phyloP scores from a whole-genome alignment of 2,329 filamentous ascomycete genomes.

The Hypoxylon rubiginosum region DNA sequence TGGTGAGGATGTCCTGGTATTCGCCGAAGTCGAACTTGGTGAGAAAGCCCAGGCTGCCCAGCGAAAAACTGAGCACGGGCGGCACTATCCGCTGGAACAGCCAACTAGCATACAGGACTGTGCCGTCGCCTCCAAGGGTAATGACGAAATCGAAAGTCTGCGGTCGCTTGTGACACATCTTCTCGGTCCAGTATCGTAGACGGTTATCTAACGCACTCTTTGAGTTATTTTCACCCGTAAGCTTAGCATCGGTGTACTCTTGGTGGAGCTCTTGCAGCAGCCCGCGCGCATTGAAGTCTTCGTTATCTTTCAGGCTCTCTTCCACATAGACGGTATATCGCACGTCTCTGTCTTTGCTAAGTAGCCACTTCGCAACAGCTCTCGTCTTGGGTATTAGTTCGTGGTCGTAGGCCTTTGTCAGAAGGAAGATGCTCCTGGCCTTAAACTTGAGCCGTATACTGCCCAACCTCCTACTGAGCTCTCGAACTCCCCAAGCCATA shows the following conservation, averaged over 20 bases:
- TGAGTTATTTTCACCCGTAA: constrained; percentile 53
- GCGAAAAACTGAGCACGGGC: constrained; percentile 89
- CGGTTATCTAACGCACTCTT: constrained; percentile 61
- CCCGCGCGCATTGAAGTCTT: constrained; percentile 79
- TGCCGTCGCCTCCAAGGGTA: constrained; percentile 94
- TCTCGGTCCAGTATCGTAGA: constrained; percentile 85
- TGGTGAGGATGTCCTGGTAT: constrained; percentile 76
- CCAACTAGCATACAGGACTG: constrained; percentile 96
- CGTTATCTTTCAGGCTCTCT: constrained; percentile 77
- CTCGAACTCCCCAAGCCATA: constrained; percentile 96
- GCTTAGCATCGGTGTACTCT: constrained; percentile 57
- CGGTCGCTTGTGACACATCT: constrained; percentile 81
- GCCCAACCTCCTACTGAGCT: constrained; percentile 87
- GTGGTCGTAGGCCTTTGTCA: constrained; percentile 93
- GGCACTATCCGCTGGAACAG: constrained; percentile 96
- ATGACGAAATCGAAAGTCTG: constrained; percentile 95
- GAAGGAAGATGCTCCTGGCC: constrained; percentile 85
- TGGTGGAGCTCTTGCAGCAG: constrained; percentile 72
- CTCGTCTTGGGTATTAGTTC: constrained; percentile 82
- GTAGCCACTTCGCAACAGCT: constrained; percentile 83
- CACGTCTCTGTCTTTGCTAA: constrained; percentile 76
- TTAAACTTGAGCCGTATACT: constrained; percentile 86
- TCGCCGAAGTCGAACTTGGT: constrained; percentile 95
- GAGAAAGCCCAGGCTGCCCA: constrained; percentile 93
- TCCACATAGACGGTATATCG: constrained; percentile 87